Evolutionary conservation across 2,329 filamentous ascomycete genomes (phyloP), one percentile per base, ranked within the genome.

Genomic region (Periconia sp.): DNA sequence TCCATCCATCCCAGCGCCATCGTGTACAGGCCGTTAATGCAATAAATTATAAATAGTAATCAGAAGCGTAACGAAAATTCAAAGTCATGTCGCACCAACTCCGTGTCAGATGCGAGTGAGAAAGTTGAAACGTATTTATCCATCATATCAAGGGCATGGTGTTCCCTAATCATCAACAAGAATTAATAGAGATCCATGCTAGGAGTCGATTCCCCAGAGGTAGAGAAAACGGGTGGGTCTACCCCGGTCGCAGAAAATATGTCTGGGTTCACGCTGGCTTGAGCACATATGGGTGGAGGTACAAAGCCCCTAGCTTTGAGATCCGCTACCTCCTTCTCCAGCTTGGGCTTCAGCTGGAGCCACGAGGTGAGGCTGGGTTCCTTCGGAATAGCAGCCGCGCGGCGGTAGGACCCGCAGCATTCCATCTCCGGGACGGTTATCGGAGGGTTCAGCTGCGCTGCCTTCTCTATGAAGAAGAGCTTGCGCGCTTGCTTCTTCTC

Each of bases 301-400:
- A 17, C 9, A 12, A 16, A 22, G 2, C 38, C 37, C 24, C 40
- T 38, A 12, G 48, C 38, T 29, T 43, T 43, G 10, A 62, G 33
- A 16, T 63, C 58, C 15, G 57, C 55, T 1, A 49, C 63, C 35
- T 70, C 67, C 29, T 63, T 65, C 47, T 68, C 60, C 5, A 70
- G 53, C 43, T 70, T 70, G 3, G 66, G 66, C 35, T 59, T 66
- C 35, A 70, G 55, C 29, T 64, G 61, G 22, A 63, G 52, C 67
- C 67, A 70, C 1, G 67, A 66, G 2, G 56, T 60, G 45, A 57
- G 66, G 44, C 64, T 68, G 11, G 67, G 66, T 9, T 64, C 63
- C 41, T 69, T 71, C 28, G 70, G 65, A 16, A 73, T 72, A 13
- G 66, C 63, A 23, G 74, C 54, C 15, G 69, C 63, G 17, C 65